phyloP scores from a whole-genome alignment of 2,329 filamentous ascomycete genomes.

The Neonectria magnoliae region DNA sequence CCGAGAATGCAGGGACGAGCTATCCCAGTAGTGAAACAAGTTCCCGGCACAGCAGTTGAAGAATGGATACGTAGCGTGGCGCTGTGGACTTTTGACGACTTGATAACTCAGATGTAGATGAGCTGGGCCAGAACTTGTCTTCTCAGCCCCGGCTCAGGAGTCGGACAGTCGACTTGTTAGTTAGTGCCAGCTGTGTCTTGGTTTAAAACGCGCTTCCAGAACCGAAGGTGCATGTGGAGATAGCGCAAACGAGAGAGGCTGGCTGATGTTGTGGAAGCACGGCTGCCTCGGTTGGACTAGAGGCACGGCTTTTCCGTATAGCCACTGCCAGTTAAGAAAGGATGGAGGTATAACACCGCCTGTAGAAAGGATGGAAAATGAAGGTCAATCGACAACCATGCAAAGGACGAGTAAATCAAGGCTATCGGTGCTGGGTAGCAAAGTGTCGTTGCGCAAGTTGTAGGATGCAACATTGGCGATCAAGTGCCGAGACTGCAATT shows the following conservation, averaged over 20 bases:
- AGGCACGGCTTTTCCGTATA: background rate
- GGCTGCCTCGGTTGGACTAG: background rate
- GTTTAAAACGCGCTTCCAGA: slow-evolving; percentile 29
- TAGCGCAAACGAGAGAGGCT: slow-evolving; percentile 1
- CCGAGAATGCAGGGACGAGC: slow-evolving; percentile 18
- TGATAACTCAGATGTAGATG: background rate
- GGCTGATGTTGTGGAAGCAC: background rate
- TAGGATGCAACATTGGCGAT: slow-evolving; percentile 6
- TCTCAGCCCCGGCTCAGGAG: slow-evolving; percentile 1
- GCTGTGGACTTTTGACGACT: background rate
- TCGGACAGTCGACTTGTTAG: slow-evolving; percentile 18
- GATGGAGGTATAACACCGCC: background rate
- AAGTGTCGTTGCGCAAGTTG: slow-evolving; percentile 6
- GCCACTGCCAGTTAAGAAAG: background rate
- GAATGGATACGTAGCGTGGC: background rate
- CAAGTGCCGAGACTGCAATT: slow-evolving; percentile 23
- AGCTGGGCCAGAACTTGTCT: background rate
- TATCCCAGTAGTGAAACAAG: slow-evolving; percentile 16
- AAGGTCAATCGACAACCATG: background rate
- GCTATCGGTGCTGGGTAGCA: background rate
- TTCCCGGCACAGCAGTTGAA: slow-evolving; percentile 14
- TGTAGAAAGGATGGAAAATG: background rate
- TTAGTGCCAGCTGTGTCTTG: slow-evolving; percentile 33
- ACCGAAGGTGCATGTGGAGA: slow-evolving; percentile 13
- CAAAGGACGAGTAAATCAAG: background rate